phyloP scores from a whole-genome alignment of 2,329 filamentous ascomycete genomes.

The Neofusicoccum umdonicola region DNA sequence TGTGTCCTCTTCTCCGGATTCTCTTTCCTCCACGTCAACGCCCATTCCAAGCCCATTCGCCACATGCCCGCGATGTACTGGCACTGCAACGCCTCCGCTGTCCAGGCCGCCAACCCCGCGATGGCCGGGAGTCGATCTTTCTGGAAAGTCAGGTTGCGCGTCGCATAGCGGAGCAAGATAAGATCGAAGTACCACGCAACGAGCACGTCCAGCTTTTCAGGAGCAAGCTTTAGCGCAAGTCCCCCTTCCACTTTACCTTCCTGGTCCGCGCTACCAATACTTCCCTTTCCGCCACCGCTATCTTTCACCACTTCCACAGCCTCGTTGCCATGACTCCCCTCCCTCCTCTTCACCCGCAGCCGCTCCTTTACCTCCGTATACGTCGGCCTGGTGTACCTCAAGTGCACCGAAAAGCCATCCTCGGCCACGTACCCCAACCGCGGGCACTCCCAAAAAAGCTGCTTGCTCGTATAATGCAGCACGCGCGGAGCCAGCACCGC shows the following conservation, averaged over 20 bases:
- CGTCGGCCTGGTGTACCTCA: not conserved
- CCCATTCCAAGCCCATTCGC: not conserved
- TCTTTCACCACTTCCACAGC: not conserved
- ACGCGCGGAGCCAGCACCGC: constrained; percentile 34
- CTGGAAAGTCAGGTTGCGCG: constrained; percentile 14
- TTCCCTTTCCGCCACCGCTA: too few species aligned
- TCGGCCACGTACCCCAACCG: not conserved
- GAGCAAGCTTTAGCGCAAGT: not conserved
- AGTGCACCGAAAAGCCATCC: not conserved
- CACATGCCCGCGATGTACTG: not conserved
- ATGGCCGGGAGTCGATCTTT: constrained; percentile 19
- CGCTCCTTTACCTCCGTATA: not conserved
- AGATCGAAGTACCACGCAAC: not conserved
- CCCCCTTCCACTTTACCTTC: too few species aligned
- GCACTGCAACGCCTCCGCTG: not conserved
- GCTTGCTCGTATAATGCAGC: constrained; percentile 31
- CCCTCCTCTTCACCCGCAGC: not conserved
- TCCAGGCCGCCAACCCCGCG: constrained; percentile 11
- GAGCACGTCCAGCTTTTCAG: not conserved
- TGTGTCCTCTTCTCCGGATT: not conserved
- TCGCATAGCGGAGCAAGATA: not conserved
- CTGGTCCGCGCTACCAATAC: too few species aligned
- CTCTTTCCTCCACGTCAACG: not conserved
- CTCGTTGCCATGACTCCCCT: not conserved
- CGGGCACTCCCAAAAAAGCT: constrained; percentile 38